Percentiles rank a stretch among this genome's conserved stretches.
These are phyloP conservation scores for Starmerella gropengiesseri DNA, from an alignment of 805 yeast species.

Conservation along the genomic window DNA sequence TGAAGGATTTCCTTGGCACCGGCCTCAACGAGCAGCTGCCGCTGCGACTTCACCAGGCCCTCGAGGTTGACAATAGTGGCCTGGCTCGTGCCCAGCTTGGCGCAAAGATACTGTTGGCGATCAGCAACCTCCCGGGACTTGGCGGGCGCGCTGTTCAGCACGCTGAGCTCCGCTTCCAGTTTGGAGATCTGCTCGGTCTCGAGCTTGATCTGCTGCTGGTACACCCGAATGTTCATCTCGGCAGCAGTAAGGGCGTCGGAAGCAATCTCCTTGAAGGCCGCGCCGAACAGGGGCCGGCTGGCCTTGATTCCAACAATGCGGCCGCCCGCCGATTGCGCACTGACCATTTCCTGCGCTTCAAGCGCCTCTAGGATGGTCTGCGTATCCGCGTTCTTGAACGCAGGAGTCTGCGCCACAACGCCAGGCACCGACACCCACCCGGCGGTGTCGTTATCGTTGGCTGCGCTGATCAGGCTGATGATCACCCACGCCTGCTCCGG, in stretches of 20 bases:
- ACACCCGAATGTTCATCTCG: slow-evolving; percentile 53
- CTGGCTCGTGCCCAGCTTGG: slow-evolving; percentile 52
- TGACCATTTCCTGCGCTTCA: slow-evolving; percentile 68
- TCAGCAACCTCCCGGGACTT: slow-evolving; percentile 45
- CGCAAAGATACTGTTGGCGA: slow-evolving; percentile 55
- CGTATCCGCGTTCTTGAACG: slow-evolving; percentile 35
- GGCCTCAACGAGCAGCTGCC: slow-evolving; percentile 32
- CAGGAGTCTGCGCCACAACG: slow-evolving; percentile 25
- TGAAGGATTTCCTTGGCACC: background rate
- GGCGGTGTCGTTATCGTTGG: slow-evolving; percentile 25
- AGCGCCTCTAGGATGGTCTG: slow-evolving; percentile 45
- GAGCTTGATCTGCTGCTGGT: slow-evolving; percentile 42
- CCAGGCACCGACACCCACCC: slow-evolving; percentile 22
- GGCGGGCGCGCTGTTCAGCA: slow-evolving; percentile 29
- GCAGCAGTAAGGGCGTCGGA: slow-evolving; percentile 46
- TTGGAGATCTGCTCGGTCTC: slow-evolving; percentile 54
- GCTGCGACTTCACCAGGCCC: background rate
- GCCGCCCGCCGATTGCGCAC: slow-evolving; percentile 68
- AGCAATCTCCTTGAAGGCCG: slow-evolving; percentile 63
- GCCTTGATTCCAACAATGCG: slow-evolving; percentile 53
- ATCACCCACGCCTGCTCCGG: slow-evolving; percentile 83
- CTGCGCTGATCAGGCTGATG: slow-evolving; percentile 43
- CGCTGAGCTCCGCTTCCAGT: slow-evolving; percentile 60
- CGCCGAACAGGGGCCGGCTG: slow-evolving; percentile 73
- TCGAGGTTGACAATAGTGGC: background rate